Base-by-base conservation (phyloP, 2,329 filamentous ascomycete genomes). In the Lasiodiplodia theobromae region DNA sequence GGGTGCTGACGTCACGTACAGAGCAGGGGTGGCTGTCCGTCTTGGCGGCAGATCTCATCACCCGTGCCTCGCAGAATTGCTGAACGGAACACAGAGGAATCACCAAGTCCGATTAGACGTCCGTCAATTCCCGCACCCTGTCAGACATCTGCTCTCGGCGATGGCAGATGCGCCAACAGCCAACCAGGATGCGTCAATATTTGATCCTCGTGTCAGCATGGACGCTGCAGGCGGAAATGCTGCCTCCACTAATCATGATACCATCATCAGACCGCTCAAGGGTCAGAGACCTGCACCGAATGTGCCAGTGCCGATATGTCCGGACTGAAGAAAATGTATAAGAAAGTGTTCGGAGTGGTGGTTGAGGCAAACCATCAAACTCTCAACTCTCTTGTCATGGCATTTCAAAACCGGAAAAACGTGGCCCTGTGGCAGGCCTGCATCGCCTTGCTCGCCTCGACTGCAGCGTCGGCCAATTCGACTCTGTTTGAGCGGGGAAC, bases 401-500 rank as follows among this genome's bases (percentile, higher is more conserved):
- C 44, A 3, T 28, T 52, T 16, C 10, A 25, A 5, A 31, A 23
- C 6, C 28, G 28, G 16, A 47, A 21, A 16, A 34, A 23, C 4
- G 10, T 38, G 14, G 16, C 44, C 0, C 5, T 64, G 2, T 31
- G 21, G n/a, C 49, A 40, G 37, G 51, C 51, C 44, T 66, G 49
- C 23, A 11, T 56, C 14, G 34, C 63, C 3, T 23, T 56, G 16
- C 63, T 56, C 25, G n/a, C 51, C 23, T 47, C 63, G 5, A 47
- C 63, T 8, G 63, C 56, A 8, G 34, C 66, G 12, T 28, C 47
- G 2, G 56, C 66, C 2, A 52, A 52, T 16, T 68, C 66, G 25
- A 72, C 73, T n/a, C 68, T 81, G 4, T 74, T 80, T 47, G 71
- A 68, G 6, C 77, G 78, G 34, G 82, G 78, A 23, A 84, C 82